Evolutionary conservation across 192 early-diverging fungal species (phyloP).

Genomic region (Hyaloraphidium curvatum): DNA sequence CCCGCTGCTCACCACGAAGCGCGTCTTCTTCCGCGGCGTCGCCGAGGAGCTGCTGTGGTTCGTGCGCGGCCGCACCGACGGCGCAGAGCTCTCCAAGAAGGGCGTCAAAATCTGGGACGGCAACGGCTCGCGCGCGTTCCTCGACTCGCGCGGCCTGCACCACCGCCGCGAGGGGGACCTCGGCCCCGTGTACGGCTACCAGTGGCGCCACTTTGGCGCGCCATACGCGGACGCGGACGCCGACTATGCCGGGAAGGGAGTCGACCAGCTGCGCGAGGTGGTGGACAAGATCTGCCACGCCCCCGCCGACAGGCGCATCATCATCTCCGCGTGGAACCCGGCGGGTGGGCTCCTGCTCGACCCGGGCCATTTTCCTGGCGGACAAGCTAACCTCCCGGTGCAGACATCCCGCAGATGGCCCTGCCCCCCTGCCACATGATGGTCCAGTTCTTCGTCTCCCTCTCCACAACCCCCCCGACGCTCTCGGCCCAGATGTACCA

Average conservation of each 20-base stretch:
- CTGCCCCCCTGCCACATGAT: conserved; percentile 96
- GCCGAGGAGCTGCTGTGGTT: conserved; percentile 95
- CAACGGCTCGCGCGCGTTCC: conserved; percentile 74
- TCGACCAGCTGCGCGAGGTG: conserved; percentile 78
- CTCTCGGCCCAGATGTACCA: conserved; percentile 93
- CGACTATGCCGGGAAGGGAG: conserved; percentile 78
- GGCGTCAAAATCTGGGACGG: conserved; percentile 68
- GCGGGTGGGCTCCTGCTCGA: conserved; percentile 33
- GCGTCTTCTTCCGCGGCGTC: conserved; percentile 75
- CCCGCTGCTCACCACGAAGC: conserved; percentile 88
- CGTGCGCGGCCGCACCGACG: conserved; percentile 73
- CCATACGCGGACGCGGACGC: conserved; percentile 59
- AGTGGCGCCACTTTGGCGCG: conserved; percentile 98
- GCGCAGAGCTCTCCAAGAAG: conserved; percentile 49
- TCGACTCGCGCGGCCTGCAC: conserved; percentile 63
- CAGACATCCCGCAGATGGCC: conserved; percentile 75
- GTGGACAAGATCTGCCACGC: conserved; percentile 66
- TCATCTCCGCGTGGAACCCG: conserved; percentile 95
- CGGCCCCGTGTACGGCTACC: conserved; percentile 88
- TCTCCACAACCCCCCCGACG: conserved; percentile 30
- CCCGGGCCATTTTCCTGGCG: background rate
- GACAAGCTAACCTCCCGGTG: background rate
- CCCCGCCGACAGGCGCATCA: conserved; percentile 78
- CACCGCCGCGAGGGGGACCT: conserved; percentile 70
- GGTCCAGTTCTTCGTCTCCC: conserved; percentile 91